A percentile compares a stretch with the other conserved stretches of the same genome.
phyloP scores from a whole-genome alignment of 352 stramenopile species.

The Thraustochytrium sp. region DNA sequence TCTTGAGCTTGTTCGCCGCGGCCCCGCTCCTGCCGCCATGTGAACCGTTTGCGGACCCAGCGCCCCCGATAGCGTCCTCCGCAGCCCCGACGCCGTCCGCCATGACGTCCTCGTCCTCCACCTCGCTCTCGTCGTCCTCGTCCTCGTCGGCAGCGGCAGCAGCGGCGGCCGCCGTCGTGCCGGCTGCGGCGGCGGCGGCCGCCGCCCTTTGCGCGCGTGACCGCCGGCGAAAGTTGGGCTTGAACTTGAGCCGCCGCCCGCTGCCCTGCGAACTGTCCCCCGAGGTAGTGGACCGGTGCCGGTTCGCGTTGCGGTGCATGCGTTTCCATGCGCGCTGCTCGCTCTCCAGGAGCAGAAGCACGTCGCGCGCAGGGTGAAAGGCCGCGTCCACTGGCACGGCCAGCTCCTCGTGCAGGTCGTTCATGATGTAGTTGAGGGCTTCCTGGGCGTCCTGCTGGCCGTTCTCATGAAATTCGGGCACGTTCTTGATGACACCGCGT shows the following conservation, averaged over 20 bases:
- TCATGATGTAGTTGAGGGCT: constrained; percentile 37
- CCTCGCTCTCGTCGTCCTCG: not conserved
- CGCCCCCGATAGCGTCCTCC: not conserved
- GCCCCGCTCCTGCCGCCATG: not conserved
- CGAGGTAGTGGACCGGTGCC: too few species aligned
- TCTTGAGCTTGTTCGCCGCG: not conserved
- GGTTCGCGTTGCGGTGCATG: not conserved
- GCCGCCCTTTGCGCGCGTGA: not conserved
- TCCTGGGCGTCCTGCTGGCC: constrained; percentile 42
- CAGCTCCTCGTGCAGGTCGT: constrained; percentile 40
- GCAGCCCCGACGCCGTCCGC: not conserved
- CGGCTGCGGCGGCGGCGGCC: not conserved
- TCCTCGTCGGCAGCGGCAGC: not conserved
- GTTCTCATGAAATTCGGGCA: constrained; percentile 40
- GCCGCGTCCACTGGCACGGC: not conserved
- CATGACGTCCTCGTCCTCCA: not conserved
- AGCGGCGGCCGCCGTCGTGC: not conserved
- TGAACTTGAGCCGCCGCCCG: not conserved
- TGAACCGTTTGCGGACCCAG: too few species aligned
- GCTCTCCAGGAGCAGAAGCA: not conserved
- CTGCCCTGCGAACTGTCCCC: too few species aligned
- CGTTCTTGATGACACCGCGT: constrained; percentile 3
- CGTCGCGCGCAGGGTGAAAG: not conserved
- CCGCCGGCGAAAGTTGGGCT: not conserved
- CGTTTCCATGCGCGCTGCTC: not conserved